Evolutionary conservation across 2,329 filamentous ascomycete species (phyloP), one percentile per base, ranked within the genome.

Genomic region (Cytospora paraplurivora): DNA sequence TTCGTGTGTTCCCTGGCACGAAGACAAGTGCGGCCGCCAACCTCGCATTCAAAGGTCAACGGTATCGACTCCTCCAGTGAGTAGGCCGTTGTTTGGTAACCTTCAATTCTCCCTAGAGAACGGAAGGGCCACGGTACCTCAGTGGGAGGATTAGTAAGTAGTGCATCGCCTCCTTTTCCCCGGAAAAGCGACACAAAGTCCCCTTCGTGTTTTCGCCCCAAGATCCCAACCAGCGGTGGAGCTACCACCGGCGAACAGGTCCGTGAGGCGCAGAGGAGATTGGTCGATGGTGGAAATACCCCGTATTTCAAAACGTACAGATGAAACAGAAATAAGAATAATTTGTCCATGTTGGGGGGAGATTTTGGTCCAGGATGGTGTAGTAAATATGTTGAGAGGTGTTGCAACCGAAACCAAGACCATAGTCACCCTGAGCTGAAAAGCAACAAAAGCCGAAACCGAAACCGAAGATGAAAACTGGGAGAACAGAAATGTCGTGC

Each of bases 321-420:
- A 55, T 35, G 35, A 4, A 53, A 4, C n/a, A 54, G 37, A 38
- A 41, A 56, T 50, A 55, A 50, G 32, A 38, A 61, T 56, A 50
- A 21, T 52, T 38, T 2, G 56, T 59, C 32, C 50, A 52, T 32
- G 15, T 34, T 19, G n/a, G 44, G n/a, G 7, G 44, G 12, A 47
- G 6, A 47, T 47, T 5, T 47, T 10, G 41, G 6, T 44, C 17
- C 41, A 44, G 41, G 10, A 44, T 47, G 59, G 59, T 50, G 59
- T 38, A 61, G 17, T 61, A 50, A 37, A 50, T 61, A 61, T 61
- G 51, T 11, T 38, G 51, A 49, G 59, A 47, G 27, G 38, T 52
- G 59, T 34, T 15, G 49, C 32, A 32, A 0, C 17, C 17, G 21
- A 44, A 33, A 54, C 8, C 49, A 17, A 27, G 17, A 32, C 51